phyloP scores from a whole-genome alignment of 2,329 filamentous ascomycete species.

The Cladosporium sp. region DNA sequence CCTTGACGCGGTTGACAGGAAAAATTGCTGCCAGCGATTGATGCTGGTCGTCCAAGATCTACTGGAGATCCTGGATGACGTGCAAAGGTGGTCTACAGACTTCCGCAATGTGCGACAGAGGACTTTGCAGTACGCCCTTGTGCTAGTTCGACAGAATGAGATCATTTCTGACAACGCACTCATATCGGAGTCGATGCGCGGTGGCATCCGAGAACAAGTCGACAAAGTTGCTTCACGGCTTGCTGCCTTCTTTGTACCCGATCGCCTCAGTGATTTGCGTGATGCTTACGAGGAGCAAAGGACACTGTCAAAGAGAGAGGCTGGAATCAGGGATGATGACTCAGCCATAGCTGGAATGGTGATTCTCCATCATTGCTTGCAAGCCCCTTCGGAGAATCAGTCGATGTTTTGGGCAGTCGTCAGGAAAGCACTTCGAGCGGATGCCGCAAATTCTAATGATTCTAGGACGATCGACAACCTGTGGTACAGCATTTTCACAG shows the following conservation, averaged over 20 bases:
- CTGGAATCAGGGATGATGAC: conserved; percentile 42
- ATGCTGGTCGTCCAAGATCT: conserved; percentile 35
- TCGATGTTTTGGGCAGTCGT: conserved; percentile 41
- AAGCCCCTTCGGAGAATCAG: conserved; percentile 22
- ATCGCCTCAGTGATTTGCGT: conserved; percentile 29
- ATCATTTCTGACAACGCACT: not conserved
- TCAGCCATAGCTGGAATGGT: conserved; percentile 43
- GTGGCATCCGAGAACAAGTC: conserved; percentile 21
- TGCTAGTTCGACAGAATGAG: conserved; percentile 18
- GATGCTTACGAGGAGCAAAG: conserved; percentile 42
- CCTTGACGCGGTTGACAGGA: conserved; percentile 49
- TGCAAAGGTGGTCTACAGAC: not conserved
- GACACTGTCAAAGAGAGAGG: conserved; percentile 36
- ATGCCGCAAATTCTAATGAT: conserved; percentile 19
- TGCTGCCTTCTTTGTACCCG: conserved; percentile 27
- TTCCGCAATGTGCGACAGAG: not conserved
- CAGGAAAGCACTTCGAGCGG: conserved; percentile 28
- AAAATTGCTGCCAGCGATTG: conserved; percentile 39
- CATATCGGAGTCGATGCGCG: not conserved
- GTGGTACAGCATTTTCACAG: conserved; percentile 44
- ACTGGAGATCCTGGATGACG: conserved; percentile 17
- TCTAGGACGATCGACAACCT: conserved; percentile 31
- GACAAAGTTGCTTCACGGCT: conserved; percentile 32
- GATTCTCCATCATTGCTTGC: conserved; percentile 40
- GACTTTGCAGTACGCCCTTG: conserved; percentile 22